These are phyloP conservation scores for Petrea volubilis DNA, from an alignment of 257 asterid genomes.

Conservation along the genomic window DNA sequence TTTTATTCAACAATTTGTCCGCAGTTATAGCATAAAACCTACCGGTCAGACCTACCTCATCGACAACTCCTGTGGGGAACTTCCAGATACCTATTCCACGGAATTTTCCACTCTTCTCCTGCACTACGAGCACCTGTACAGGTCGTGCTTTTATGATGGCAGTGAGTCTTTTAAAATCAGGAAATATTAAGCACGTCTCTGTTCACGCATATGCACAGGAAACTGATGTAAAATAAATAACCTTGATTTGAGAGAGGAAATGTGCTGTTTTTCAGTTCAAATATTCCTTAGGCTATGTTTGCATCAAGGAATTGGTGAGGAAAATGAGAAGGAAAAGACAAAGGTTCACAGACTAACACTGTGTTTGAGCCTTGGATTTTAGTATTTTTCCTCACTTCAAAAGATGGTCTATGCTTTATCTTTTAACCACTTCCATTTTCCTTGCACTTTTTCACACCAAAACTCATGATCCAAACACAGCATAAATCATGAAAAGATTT, in stretches of 20 bases:
- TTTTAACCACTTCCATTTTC: no score
- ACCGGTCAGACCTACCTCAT: slow-evolving; percentile 61
- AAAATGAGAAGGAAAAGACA: no score
- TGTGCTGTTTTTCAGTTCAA: slow-evolving; percentile 1
- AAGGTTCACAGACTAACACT: no score
- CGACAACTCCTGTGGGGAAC: slow-evolving; percentile 96
- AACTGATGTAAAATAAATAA: neutral
- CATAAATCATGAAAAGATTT: no score
- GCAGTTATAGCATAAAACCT: slow-evolving; percentile 1
- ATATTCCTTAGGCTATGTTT: neutral
- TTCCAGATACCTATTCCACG: slow-evolving; percentile 91
- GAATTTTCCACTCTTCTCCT: slow-evolving; percentile 78
- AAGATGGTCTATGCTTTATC: no score
- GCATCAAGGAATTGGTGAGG: no score
- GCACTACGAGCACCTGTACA: slow-evolving; percentile 82
- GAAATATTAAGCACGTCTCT: neutral
- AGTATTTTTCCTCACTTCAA: no score
- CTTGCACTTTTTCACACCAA: no score
- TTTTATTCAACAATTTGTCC: neutral
- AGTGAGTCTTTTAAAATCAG: neutral
- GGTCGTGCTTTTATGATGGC: neutral
- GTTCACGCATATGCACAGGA: neutral
- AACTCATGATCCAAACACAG: no score
- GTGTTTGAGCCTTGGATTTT: no score
- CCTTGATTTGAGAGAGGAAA: neutral